These are phyloP conservation scores for Fusarium humuli DNA, from an alignment of 2,329 filamentous ascomycete genomes.

Conservation along the genomic window DNA sequence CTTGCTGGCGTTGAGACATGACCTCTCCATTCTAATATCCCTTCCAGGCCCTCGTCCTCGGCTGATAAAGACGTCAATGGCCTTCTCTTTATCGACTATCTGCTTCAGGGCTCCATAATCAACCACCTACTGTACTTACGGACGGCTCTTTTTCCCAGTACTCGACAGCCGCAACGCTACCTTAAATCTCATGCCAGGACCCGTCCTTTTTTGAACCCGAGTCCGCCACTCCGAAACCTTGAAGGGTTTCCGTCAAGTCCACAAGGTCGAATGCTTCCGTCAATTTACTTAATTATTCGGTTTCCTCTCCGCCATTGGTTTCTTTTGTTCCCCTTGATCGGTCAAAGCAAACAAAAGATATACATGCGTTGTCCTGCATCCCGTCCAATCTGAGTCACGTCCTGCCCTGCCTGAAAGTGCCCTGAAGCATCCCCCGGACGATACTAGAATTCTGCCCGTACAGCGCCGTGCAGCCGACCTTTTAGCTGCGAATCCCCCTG, in stretches of 20 bases:
- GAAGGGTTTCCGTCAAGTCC: conserved; percentile 13
- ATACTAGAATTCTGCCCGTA: conserved; percentile 4
- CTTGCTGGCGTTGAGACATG: conserved; percentile 3
- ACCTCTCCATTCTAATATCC: conserved; percentile 12
- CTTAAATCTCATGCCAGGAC: conserved; percentile 25
- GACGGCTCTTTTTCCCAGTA: conserved; percentile 39
- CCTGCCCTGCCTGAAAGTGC: conserved; percentile 4
- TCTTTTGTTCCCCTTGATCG: not conserved
- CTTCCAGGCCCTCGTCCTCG: conserved; percentile 23
- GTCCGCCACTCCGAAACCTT: conserved; percentile 26
- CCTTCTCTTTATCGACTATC: not conserved
- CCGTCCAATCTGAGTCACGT: conserved; percentile 20
- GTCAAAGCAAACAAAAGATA: conserved; percentile 2
- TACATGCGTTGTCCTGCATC: not conserved
- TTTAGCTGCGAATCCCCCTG: conserved; percentile 41
- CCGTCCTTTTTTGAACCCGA: conserved; percentile 17
- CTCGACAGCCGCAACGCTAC: conserved; percentile 18
- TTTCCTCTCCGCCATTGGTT: conserved; percentile 6
- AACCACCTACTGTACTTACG: conserved; percentile 11
- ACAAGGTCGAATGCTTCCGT: conserved; percentile 18
- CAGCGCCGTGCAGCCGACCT: conserved; percentile 19
- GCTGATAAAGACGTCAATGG: conserved; percentile 26
- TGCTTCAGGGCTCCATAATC: not conserved
- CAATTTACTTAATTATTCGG: not conserved
- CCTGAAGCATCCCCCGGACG: conserved; percentile 5